A percentile compares a stretch with the other conserved stretches of the same genome.
Conservation (phyloP, 352 stramenopile genomes). For the Phytophthora pisi region DNA sequence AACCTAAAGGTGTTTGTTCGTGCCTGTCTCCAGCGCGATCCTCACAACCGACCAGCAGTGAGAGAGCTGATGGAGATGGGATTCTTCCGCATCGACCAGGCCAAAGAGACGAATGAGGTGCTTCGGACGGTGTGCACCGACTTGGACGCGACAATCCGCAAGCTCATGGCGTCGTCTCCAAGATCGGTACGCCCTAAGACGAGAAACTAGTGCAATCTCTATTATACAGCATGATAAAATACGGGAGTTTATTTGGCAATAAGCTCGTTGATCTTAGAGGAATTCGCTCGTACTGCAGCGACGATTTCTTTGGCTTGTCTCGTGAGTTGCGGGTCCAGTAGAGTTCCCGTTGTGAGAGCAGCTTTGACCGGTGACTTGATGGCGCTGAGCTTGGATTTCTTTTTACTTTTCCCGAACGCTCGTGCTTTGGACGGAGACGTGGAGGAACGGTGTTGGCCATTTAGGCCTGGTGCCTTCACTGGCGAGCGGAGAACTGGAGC, state of each 20-base stretch:
- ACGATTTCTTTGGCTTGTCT: constrained; percentile 66
- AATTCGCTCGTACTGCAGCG: constrained; percentile 61
- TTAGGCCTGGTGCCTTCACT: neutral
- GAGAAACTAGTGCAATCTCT: neutral
- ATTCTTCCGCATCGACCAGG: constrained; percentile 65
- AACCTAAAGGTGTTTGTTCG: constrained; percentile 47
- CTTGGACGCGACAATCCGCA: constrained; percentile 63
- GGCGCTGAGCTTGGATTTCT: constrained; percentile 29
- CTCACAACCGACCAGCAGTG: constrained; percentile 44
- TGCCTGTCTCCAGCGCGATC: constrained; percentile 48
- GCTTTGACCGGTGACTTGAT: constrained; percentile 29
- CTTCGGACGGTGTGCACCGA: constrained; percentile 63
- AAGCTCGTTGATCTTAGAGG: constrained; percentile 79
- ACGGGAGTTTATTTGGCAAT: constrained; percentile 63
- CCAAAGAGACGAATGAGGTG: constrained; percentile 54
- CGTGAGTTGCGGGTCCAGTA: constrained; percentile 63
- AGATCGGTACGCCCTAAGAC: constrained; percentile 13
- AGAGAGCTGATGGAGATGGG: constrained; percentile 40
- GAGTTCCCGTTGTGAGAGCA: constrained; percentile 19
- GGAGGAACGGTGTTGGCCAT: constrained; percentile 1
- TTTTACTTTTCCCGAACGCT: constrained; percentile 12
- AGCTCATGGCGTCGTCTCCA: constrained; percentile 27
- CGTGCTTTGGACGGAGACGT: constrained; percentile 16
- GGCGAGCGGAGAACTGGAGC: constrained; percentile 20
- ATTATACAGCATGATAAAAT: no score